A percentile compares a stretch with the other conserved stretches of the same genome.
Evolutionary conservation across 1,284 basidiomycete species (phyloP).

Genomic region (Boletus smithii): DNA sequence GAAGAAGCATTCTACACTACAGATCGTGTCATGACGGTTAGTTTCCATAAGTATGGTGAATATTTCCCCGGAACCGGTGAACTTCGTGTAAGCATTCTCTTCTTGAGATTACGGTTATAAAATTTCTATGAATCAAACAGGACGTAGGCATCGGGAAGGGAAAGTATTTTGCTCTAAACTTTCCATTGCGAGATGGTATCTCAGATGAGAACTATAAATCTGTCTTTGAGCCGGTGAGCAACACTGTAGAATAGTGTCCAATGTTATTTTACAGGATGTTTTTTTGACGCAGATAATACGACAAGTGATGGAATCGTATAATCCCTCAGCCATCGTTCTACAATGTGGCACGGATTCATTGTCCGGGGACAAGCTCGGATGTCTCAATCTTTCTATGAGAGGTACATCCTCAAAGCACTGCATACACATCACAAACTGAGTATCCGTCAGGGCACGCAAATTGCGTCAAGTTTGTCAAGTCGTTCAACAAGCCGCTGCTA

Average conservation of each 20-base stretch:
- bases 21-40: constrained; percentile 97
- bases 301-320: constrained; percentile 94
- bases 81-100: constrained; percentile 60
- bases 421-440: background rate
- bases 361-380: constrained; percentile 94
- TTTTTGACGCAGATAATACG: constrained; percentile 74
- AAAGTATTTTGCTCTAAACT: constrained; percentile 92
- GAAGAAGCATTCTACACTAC: constrained; percentile 99
- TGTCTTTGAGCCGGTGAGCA: constrained; percentile 89
- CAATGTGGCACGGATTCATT: constrained; percentile 99
- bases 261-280: background rate
- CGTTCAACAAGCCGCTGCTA: constrained; percentile 89
- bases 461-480: constrained; percentile 96
- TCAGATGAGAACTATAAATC: constrained; percentile 94
- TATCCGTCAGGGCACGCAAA: constrained; percentile 80
- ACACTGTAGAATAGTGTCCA: background rate
- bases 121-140: constrained; percentile 36
- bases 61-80: constrained; percentile 99
- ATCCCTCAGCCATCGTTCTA: constrained; percentile 93
- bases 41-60: constrained; percentile 99
- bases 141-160: constrained; percentile 93
- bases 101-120: background rate
- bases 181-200: constrained; percentile 94
- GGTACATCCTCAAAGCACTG: constrained; percentile 42
- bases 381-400: constrained; percentile 96